Conservation (phyloP, 116 monocot genomes). For the Iris pallida region DNA sequence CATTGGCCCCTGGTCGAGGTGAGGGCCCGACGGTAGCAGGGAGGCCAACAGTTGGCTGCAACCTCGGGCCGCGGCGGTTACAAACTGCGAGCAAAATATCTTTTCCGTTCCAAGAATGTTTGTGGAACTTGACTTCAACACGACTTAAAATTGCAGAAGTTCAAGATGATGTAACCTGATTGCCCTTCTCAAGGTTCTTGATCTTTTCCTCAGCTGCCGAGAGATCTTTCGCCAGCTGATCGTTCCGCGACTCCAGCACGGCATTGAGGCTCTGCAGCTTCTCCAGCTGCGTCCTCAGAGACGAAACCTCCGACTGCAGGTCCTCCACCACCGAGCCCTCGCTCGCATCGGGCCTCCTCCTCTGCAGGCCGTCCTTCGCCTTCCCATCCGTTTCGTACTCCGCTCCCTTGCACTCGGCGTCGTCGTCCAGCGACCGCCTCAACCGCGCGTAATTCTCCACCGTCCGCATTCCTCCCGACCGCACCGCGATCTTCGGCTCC, state of each 20-base stretch:
- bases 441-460: constrained; percentile 25
- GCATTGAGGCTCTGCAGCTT: constrained; percentile 43
- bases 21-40: too few species aligned
- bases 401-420: constrained; percentile 8
- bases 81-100: too few species aligned
- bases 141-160: too few species aligned
- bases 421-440: constrained; percentile 3
- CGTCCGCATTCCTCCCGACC: neutral
- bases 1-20: too few species aligned
- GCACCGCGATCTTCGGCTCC: constrained; percentile 11
- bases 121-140: too few species aligned
- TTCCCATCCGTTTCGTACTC: constrained; percentile 15
- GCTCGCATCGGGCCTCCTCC: constrained; percentile 34
- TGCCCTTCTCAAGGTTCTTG: constrained; percentile 12
- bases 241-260: constrained; percentile 57
- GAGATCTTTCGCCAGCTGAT: constrained; percentile 32
- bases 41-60: too few species aligned
- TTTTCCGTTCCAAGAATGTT: too few species aligned
- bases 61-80: too few species aligned
- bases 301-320: constrained; percentile 39
- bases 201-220: constrained; percentile 43
- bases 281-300: constrained; percentile 43
- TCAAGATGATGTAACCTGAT: constrained; percentile 26
- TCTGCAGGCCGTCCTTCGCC: constrained; percentile 34
- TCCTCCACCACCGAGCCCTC: constrained; percentile 53